Percentiles rank a stretch among this genome's conserved stretches.
Evolutionary conservation across 257 asterid genomes (phyloP).

Genomic region (Solanum paucissectum): DNA sequence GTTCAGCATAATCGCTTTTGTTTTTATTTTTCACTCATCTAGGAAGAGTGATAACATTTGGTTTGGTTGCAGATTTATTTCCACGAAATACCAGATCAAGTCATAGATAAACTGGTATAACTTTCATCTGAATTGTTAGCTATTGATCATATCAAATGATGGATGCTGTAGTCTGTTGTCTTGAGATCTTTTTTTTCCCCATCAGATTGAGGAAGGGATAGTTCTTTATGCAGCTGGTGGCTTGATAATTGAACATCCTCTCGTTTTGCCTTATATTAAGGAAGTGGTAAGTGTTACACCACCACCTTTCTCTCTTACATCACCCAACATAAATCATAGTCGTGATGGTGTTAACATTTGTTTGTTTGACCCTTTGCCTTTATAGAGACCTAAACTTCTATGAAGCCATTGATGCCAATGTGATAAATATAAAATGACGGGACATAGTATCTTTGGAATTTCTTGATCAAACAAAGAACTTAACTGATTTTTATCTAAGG

Average conservation of each 20-base stretch:
- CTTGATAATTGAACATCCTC: constrained; percentile 82
- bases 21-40: neutral
- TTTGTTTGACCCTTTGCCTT: neutral
- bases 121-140: neutral
- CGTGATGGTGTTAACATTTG: neutral
- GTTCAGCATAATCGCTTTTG: neutral
- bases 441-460: neutral
- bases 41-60: neutral
- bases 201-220: constrained; percentile 67
- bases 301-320: neutral
- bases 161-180: neutral
- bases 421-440: neutral
- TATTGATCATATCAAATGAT: neutral
- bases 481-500: neutral
- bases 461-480: neutral
- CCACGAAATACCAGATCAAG: constrained; percentile 65
- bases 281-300: constrained; percentile 25
- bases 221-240: constrained; percentile 94
- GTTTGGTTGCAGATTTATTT: constrained; percentile 63
- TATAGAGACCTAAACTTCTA: neutral
- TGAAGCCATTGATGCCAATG: neutral
- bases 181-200: neutral
- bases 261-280: constrained; percentile 62
- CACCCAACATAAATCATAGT: neutral
- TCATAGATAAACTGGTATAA: constrained; percentile 64